Evolutionary conservation across 2,329 filamentous ascomycete species (phyloP), one percentile per base, ranked within the genome.

Genomic region (Metarhizium album): DNA sequence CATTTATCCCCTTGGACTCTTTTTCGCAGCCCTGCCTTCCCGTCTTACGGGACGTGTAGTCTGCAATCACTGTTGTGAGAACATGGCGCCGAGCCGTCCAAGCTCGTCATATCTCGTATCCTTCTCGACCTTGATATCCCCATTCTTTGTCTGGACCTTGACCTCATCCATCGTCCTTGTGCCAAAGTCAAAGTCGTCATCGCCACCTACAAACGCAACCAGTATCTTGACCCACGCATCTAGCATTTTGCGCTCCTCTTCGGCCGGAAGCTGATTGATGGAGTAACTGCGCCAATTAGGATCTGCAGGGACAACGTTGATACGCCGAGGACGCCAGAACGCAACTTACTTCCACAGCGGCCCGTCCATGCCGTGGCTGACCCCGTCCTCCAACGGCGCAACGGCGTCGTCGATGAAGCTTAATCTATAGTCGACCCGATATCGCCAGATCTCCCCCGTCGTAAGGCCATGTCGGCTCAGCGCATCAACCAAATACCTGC

Each of bases 301-400:
- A 18, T 4, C 7, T 16, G 3, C 20, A 4, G 5, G 13, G 2
- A 16, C 58, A 48, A 45, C 35, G 7, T n/a, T 11, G 1, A n/a
- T 3, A 35, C n/a, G n/a, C 24, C 16, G 7, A 20, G 2, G 9
- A 7, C 1, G 7, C 29, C 37, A 29, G 18, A 8, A 22, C 3
- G 2, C 22, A 1, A 60, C 65, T 60, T 50, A 71, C 67, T 71
- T 72, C 69, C 69, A 72, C 27, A 72, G 63, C 0, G 69, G 67
- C 45, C 64, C 65, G 37, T 72, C 69, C 69, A 70, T 71, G 4
- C 67, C 66, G 54, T 72, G 69, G 0, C 61, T 58, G 1, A 67
- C 64, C 0, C 66, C 65, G 53, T 61, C 66, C 0, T 59, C 61
- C 11, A 52, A 55, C 0, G 70, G 69, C 1, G 68, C 68, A 3